These are phyloP conservation scores for Novakomyces olei DNA, from an alignment of 805 yeast species.

Conservation along the genomic window DNA sequence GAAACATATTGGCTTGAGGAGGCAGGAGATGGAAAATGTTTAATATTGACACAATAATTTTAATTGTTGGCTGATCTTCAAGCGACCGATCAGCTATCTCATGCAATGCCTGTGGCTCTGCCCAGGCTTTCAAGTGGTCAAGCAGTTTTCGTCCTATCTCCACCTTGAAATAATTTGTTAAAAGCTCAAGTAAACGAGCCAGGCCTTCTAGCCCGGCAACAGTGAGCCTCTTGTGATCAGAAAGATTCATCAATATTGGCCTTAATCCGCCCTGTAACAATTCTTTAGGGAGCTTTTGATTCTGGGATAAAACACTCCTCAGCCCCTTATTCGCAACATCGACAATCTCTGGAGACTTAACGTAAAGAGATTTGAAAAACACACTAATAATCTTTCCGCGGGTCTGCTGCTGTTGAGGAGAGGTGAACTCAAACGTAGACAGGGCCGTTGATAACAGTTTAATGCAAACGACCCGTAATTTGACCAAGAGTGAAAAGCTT, in stretches of 20 bases:
- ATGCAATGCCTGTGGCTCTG: conserved; percentile 57
- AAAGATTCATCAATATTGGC: conserved; percentile 85
- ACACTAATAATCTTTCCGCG: conserved; percentile 76
- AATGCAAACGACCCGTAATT: conserved; percentile 76
- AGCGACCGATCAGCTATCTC: conserved; percentile 61
- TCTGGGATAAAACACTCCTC: conserved; percentile 60
- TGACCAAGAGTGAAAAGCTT: conserved; percentile 71
- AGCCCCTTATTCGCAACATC: conserved; percentile 85
- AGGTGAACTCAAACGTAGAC: conserved; percentile 64
- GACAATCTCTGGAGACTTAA: conserved; percentile 64
- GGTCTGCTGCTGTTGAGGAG: conserved; percentile 37
- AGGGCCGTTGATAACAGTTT: conserved; percentile 60
- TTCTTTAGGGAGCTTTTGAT: conserved; percentile 79
- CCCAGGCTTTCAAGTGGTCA: conserved; percentile 92
- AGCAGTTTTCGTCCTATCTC: conserved; percentile 85
- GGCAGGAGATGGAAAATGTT: conserved; percentile 84
- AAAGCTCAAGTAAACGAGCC: conserved; percentile 60
- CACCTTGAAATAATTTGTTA: conserved; percentile 84
- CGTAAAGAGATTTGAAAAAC: conserved; percentile 78
- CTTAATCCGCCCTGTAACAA: conserved; percentile 81
- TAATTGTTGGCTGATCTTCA: conserved; percentile 57
- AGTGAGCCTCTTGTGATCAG: conserved; percentile 78
- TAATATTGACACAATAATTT: conserved; percentile 70
- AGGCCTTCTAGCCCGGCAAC: conserved; percentile 80
- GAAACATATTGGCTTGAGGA: conserved; percentile 71